Evolutionary conservation across 2,329 filamentous ascomycete species (phyloP), one percentile per base, ranked within the genome.

Genomic region (Clarireedia sp.): DNA sequence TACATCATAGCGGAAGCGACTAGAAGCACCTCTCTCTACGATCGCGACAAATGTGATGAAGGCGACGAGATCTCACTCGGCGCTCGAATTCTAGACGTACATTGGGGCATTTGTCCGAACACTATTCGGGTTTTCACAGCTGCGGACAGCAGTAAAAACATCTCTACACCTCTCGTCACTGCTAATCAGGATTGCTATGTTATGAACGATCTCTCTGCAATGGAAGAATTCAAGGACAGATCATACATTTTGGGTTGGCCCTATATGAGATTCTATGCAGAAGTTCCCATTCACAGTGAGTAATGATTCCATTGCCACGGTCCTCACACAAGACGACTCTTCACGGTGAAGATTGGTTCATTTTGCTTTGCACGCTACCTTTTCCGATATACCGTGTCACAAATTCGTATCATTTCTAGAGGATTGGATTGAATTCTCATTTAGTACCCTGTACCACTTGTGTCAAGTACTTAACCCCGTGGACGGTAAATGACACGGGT

Each of bases 1-100:
- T 65, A 61, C 24, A 60, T 66, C 19, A 48, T 66, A 10, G 60
- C 64, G 9, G 64, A 63, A 43, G 60, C 63, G 3, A 63, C 57
- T 10, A 45, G 51, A 26, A 62, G 51, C 10, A 43, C 62, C 1
- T 65, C 61, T n/a, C 44, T 64, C 2, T 41, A 57, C 16, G 55
- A 49, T n/a, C 48, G 47, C 23, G 52, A 48, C 5, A 14, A 51
- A 14, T 37, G 36, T 6, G 29, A 54, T 14, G 23, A 26, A 9
- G 61, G 59, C 7, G 62, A 66, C 43, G 57, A 52, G 9, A 24
- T 65, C 4, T 64, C 50, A n/a, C 29, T 62, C 2, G 64, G 64
- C 3, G 48, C 60, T 24, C 51, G 51, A 19, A 47, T 55, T 4
- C 7, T 65, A 9, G 57, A 60, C 37, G 38, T 57, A 14, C 36